Conservation (phyloP, 73 alveolate species). For the Paramecium caudatum region DNA sequence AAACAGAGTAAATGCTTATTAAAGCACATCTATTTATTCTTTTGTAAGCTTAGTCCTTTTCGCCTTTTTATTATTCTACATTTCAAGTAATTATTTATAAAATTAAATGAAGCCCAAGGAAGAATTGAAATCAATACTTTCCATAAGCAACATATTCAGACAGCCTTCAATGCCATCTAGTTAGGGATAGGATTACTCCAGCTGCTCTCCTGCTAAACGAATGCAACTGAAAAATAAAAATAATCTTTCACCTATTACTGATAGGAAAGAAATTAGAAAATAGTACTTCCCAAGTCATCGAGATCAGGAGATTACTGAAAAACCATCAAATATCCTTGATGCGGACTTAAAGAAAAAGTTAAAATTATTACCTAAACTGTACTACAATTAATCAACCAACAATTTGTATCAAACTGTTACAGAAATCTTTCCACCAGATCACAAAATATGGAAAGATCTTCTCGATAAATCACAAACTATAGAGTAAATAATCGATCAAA, state of each 20-base stretch:
- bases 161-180: too few relatives aligned
- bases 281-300: background rate
- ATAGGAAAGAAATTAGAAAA: constrained; percentile 3
- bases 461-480: constrained; percentile 26
- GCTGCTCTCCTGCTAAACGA: constrained; percentile 12
- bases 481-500: background rate
- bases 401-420: constrained; percentile 22
- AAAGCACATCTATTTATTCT: constrained; percentile 73
- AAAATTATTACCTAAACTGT: background rate
- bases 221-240: background rate
- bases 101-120: too few relatives aligned
- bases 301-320: background rate
- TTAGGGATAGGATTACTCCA: too few relatives aligned
- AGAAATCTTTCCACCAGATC: constrained; percentile 29
- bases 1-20: constrained; percentile 73
- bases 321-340: background rate
- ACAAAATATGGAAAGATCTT: background rate
- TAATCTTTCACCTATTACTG: constrained; percentile 15
- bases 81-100: too few relatives aligned
- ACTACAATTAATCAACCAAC: background rate
- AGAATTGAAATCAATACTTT: too few relatives aligned
- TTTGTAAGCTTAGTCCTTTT: constrained; percentile 74
- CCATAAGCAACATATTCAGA: too few relatives aligned
- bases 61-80: constrained; percentile 59
- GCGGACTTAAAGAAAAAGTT: background rate